phyloP scores from a whole-genome alignment of 108 stramenopile species.

The Cylindrotheca fusiformis region DNA sequence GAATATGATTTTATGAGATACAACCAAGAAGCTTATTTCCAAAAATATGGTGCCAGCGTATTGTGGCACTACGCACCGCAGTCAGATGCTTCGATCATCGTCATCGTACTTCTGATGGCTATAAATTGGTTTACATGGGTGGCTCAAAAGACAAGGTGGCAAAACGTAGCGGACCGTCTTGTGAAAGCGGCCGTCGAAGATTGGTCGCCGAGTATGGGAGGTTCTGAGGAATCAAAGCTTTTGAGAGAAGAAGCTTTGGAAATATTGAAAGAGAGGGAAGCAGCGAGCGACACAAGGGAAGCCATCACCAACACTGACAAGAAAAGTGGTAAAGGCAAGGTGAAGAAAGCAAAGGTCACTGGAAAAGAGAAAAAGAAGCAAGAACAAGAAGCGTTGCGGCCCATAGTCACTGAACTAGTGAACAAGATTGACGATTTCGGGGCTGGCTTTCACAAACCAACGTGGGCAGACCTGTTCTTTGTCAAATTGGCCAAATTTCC shows the following conservation, averaged over 20 bases:
- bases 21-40: constrained; percentile 78
- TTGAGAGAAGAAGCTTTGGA: constrained; percentile 66
- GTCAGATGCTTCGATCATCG: constrained; percentile 62
- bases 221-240: constrained; percentile 69
- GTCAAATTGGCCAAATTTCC: constrained; percentile 63
- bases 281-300: constrained; percentile 4
- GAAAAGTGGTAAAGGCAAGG: constrained; percentile 11
- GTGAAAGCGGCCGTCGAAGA: constrained; percentile 79
- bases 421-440: constrained; percentile 84
- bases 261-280: constrained; percentile 35
- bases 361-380: constrained; percentile 65
- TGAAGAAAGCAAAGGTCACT: constrained; percentile 55
- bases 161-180: constrained; percentile 70
- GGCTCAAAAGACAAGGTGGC: constrained; percentile 72
- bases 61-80: constrained; percentile 81
- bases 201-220: constrained; percentile 68
- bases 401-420: constrained; percentile 67
- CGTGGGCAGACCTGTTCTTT: constrained; percentile 74
- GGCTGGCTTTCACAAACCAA: constrained; percentile 85
- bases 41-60: constrained; percentile 73
- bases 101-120: constrained; percentile 50
- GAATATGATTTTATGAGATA: constrained; percentile 83
- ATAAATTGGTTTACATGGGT: constrained; percentile 62
- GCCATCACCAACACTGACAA: constrained; percentile 11
- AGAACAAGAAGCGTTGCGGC: constrained; percentile 57